Conservation (phyloP, 208 protist genomes). For the Borovskyia barvae region DNA sequence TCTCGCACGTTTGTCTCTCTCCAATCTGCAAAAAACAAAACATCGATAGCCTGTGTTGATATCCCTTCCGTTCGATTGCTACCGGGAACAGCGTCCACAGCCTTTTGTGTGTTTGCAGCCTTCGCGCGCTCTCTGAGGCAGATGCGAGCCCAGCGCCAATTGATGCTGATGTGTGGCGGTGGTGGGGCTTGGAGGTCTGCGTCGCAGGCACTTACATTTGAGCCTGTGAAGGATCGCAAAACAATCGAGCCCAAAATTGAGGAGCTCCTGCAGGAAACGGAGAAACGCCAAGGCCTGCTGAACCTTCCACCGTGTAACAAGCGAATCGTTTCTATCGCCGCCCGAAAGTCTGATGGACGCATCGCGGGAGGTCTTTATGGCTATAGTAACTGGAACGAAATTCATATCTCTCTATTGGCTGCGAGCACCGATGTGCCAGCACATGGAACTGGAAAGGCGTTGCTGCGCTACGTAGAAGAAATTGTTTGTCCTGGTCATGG, state of each 20-base stretch:
- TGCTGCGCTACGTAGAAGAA: slow-evolving; percentile 22
- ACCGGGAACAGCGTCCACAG: not conserved
- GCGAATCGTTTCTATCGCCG: slow-evolving; percentile 4
- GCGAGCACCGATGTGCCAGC: slow-evolving; percentile 10
- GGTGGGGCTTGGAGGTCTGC: no score
- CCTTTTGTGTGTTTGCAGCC: not conserved
- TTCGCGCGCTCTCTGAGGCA: not conserved
- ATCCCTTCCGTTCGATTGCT: not conserved
- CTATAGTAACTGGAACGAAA: slow-evolving; percentile 26
- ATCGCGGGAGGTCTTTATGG: slow-evolving; percentile 13
- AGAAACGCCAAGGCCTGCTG: slow-evolving; percentile 14
- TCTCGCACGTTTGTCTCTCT: not conserved
- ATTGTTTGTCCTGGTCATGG: slow-evolving; percentile 3
- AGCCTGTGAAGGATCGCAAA: not conserved
- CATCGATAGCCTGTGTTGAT: not conserved
- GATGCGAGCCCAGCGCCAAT: not conserved
- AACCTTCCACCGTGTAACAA: slow-evolving; percentile 15
- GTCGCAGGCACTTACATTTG: slow-evolving; percentile 6
- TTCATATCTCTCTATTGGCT: slow-evolving; percentile 25
- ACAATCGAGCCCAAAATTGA: not conserved
- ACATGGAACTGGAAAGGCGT: slow-evolving; percentile 15
- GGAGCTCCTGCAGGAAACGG: slow-evolving; percentile 1
- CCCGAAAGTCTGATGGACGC: slow-evolving; percentile 11
- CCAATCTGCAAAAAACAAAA: not conserved
- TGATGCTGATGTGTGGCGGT: no score